Base-by-base conservation (phyloP, 371 early-diverging fungal genomes). In the Amoeboaphelidium occidentale region DNA sequence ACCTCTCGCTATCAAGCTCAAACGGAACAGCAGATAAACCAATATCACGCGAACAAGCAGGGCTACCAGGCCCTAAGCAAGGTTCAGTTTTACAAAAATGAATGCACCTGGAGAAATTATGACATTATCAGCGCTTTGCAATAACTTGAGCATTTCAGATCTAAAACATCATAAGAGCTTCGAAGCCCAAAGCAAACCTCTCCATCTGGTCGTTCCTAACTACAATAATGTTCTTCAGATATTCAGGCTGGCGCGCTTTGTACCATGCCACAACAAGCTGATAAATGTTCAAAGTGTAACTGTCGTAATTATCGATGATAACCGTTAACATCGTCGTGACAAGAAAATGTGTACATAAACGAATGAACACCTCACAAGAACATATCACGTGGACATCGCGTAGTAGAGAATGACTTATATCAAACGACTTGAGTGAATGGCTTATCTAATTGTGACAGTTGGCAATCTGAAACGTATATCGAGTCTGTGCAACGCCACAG, bases 271-370 rank as follows among this genome's bases (percentile, higher is more conserved):
- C 53, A 55, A 73, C 78, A 14, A 84, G 67, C 57, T 84, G 84
- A 48, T 81, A 56, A 23, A 94, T 62, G 59, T 94, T 94, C 64
- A 81, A 84, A 0, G 92, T 94, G 58, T 92, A 94, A 2, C 89
- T 88, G 61, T 94, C 96, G 58, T 88, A 91, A 66, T 92, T 90
- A 63, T 94, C 96, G 44, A 94, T 74, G 32, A 94, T 76, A 13
- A 94, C 64, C 4, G 26, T 14, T 22, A 25, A 42, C 27, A 24
- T 28, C 20, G 42, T 49, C 3, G 43, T 49, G n/a, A n/a, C n/a
- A n/a, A n/a, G n/a, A n/a, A n/a, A n/a, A n/a, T n/a, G n/a, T n/a
- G n/a, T n/a, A n/a, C n/a, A n/a, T n/a, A n/a, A n/a, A n/a, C n/a
- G n/a, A n/a, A n/a, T n/a, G n/a, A n/a, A n/a, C n/a, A n/a, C n/a